A percentile compares a stretch with the other conserved stretches of the same genome.
Evolutionary conservation across 1,284 basidiomycete genomes (phyloP).

Genomic region (Rhodotorula sp.): DNA sequence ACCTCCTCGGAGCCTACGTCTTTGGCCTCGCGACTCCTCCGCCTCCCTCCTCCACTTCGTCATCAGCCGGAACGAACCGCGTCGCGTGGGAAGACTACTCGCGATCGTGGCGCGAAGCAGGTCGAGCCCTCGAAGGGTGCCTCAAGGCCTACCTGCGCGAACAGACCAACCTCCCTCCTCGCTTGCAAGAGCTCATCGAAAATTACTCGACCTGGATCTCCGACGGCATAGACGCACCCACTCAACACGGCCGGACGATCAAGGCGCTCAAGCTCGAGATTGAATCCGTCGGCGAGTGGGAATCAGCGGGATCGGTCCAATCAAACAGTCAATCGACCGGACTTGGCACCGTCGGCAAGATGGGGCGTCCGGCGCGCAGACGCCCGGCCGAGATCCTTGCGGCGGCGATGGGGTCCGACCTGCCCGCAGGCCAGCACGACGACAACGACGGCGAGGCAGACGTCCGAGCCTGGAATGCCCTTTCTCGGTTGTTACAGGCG

Average conservation of each 20-base stretch:
- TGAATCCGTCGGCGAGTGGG: slow-evolving; percentile 8
- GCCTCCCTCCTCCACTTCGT: neutral
- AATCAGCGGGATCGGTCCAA: neutral
- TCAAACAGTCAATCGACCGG: slow-evolving; percentile 25
- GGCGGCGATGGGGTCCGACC: slow-evolving; percentile 1
- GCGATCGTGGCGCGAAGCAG: slow-evolving; percentile 11
- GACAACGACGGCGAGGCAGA: slow-evolving; percentile 1
- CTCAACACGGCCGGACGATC: neutral
- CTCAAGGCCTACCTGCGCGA: slow-evolving; percentile 22
- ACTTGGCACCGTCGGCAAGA: neutral
- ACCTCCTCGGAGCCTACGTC: slow-evolving; percentile 27
- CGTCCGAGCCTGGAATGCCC: neutral
- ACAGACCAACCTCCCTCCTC: slow-evolving; percentile 23
- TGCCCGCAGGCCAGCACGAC: neutral
- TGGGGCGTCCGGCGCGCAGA: neutral
- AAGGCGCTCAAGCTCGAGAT: slow-evolving; percentile 18
- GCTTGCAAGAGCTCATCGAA: slow-evolving; percentile 21
- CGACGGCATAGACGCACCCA: neutral
- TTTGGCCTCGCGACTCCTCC: slow-evolving; percentile 17
- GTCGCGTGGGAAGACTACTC: slow-evolving; percentile 5
- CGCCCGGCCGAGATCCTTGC: slow-evolving; percentile 9
- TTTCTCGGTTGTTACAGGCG: slow-evolving; percentile 1
- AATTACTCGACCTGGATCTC: slow-evolving; percentile 3
- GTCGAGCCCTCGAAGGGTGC: slow-evolving; percentile 26
- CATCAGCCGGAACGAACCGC: neutral